These are phyloP conservation scores for Chlamydomonas applanata DNA, from an alignment of 139 green algal species.

Conservation along the genomic window DNA sequence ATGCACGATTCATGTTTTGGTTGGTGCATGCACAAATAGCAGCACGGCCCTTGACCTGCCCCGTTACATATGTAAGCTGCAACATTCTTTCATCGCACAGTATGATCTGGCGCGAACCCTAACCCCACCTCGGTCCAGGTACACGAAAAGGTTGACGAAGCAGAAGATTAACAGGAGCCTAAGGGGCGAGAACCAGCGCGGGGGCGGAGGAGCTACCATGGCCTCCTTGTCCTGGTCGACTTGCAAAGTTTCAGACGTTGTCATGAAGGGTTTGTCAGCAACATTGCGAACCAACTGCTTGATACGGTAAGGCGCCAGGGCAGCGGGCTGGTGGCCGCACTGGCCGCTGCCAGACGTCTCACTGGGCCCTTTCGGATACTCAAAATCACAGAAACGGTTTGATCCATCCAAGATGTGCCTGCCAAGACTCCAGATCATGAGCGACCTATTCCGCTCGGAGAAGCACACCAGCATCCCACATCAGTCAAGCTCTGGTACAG, in stretches of 20 bases:
- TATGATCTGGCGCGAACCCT: too few relatives aligned
- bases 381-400: too few relatives aligned
- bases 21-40: not conserved
- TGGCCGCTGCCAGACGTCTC: too few relatives aligned
- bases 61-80: not conserved
- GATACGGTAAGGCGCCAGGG: not conserved
- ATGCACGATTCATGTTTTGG: too few relatives aligned
- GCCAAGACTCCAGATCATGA: too few relatives aligned
- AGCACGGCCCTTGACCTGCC: not conserved
- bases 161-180: constrained; percentile 77
- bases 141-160: constrained; percentile 81
- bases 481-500: too few relatives aligned
- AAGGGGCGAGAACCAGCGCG: constrained; percentile 65
- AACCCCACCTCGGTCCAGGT: constrained; percentile 80
- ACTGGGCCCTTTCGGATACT: too few relatives aligned
- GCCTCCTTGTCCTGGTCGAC: not conserved
- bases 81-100: too few relatives aligned
- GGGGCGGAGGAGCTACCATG: not conserved
- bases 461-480: too few relatives aligned
- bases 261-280: not conserved
- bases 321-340: too few relatives aligned
- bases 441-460: too few relatives aligned
- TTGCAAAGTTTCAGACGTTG: not conserved
- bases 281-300: not conserved
- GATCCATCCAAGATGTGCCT: too few relatives aligned